Evolutionary conservation across 2,329 filamentous ascomycete species (phyloP).

Genomic region (Celoporthe dispersa): DNA sequence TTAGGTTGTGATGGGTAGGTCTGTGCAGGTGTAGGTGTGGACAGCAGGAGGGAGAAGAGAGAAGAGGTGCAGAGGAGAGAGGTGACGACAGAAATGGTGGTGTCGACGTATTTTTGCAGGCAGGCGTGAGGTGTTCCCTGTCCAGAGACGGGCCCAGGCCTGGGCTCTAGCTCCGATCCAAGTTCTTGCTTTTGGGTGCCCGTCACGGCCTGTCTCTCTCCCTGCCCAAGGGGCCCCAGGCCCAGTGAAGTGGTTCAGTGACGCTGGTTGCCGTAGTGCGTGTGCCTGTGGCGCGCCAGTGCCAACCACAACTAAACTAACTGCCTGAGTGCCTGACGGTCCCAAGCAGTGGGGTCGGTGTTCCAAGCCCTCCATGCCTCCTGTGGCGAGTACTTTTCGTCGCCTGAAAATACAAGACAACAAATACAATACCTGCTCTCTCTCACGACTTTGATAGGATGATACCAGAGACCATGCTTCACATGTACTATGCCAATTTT

Average conservation of each 20-base stretch:
- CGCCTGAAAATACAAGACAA: background rate
- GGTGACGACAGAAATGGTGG: constrained; percentile 9
- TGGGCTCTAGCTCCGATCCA: background rate
- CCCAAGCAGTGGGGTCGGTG: background rate
- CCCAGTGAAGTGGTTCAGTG: background rate
- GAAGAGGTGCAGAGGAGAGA: constrained; percentile 9
- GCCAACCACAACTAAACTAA: background rate
- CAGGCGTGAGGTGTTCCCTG: constrained; percentile 9
- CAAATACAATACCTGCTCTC: background rate
- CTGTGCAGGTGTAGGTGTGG: background rate
- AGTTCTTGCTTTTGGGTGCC: constrained; percentile 3
- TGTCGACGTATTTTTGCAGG: constrained; percentile 9
- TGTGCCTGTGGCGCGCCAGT: constrained; percentile 5
- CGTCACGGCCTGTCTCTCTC: background rate
- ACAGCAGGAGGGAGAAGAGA: background rate
- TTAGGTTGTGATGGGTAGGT: background rate
- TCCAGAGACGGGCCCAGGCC: background rate
- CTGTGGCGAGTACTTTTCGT: background rate
- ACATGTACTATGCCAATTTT: background rate
- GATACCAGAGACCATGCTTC: background rate
- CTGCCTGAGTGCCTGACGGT: background rate
- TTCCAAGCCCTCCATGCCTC: background rate
- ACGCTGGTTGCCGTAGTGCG: background rate
- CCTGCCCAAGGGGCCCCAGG: background rate
- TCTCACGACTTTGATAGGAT: background rate